These are phyloP conservation scores for Hypsizygus marmoreus DNA, from an alignment of 768 basidiomycete species.

Conservation along the genomic window DNA sequence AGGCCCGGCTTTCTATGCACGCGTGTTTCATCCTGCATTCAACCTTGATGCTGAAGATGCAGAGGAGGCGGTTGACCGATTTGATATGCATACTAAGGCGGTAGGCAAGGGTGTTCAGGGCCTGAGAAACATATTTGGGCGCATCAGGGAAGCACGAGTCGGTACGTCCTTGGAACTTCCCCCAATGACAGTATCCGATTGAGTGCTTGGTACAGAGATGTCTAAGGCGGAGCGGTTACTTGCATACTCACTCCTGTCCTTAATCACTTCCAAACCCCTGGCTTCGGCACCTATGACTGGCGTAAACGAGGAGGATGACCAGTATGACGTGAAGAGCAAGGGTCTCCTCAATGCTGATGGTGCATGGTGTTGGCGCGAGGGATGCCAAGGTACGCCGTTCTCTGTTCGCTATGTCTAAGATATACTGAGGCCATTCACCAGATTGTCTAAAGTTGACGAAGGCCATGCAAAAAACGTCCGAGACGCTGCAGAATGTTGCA, in stretches of 20 bases:
- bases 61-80: slow-evolving; percentile 54
- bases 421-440: slow-evolving; percentile 23
- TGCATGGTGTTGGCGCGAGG: slow-evolving; percentile 88
- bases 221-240: slow-evolving; percentile 74
- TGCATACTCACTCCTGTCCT: slow-evolving; percentile 70
- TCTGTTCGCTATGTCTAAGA: not conserved
- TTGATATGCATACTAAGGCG: slow-evolving; percentile 65
- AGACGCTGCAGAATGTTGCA: slow-evolving; percentile 71
- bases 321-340: slow-evolving; percentile 38
- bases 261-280: slow-evolving; percentile 71
- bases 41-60: slow-evolving; percentile 81
- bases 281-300: slow-evolving; percentile 50
- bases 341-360: slow-evolving; percentile 70
- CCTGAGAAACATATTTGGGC: slow-evolving; percentile 61
- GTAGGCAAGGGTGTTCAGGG: slow-evolving; percentile 71
- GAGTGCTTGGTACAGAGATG: slow-evolving; percentile 56
- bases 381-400: slow-evolving; percentile 56
- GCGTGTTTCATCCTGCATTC: slow-evolving; percentile 83
- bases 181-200: not conserved
- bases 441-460: slow-evolving; percentile 81
- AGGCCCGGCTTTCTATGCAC: slow-evolving; percentile 77
- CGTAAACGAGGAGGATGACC: slow-evolving; percentile 51
- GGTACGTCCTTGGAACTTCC: slow-evolving; percentile 41
- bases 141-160: slow-evolving; percentile 64
- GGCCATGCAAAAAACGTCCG: slow-evolving; percentile 74